Evolutionary conservation across 345 rosid genomes (phyloP).

Genomic region (Populus deltoides): DNA sequence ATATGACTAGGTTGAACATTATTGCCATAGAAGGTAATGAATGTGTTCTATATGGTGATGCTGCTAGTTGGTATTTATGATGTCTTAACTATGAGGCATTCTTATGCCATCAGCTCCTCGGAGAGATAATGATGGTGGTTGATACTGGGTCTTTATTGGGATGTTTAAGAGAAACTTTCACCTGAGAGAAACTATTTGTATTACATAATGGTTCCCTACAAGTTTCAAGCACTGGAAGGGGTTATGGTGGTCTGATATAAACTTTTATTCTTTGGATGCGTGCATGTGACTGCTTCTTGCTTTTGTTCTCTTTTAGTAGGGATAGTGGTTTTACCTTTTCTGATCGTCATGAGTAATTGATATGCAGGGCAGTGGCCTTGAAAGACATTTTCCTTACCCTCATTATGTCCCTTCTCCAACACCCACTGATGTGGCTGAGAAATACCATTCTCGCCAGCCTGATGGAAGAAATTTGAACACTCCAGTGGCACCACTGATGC

Average conservation of each 20-base stretch:
- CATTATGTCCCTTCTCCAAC: constrained; percentile 35
- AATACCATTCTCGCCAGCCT: constrained; percentile 27
- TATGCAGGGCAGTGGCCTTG: constrained; percentile 47
- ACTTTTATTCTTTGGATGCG: not conserved
- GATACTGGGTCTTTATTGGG: no score
- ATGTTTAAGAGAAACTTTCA: no score
- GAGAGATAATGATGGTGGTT: no score
- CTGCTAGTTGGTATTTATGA: no score
- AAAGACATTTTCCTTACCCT: constrained; percentile 35
- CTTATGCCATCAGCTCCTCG: no score
- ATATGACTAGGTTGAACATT: not conserved
- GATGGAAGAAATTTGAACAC: constrained; percentile 34
- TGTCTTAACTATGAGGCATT: no score
- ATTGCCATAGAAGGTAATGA: not conserved
- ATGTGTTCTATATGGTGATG: no score
- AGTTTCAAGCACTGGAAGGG: not conserved
- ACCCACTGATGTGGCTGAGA: constrained; percentile 33
- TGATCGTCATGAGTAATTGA: constrained; percentile 3
- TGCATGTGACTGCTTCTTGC: not conserved
- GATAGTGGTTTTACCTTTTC: not conserved
- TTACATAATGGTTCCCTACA: no score
- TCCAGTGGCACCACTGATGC: constrained; percentile 31
- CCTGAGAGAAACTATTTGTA: no score
- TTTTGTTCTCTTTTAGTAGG: not conserved
- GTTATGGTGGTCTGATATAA: not conserved